A percentile compares a stretch with the other conserved stretches of the same genome.
Conservation (phyloP, 495 filamentous ascomycete species). For the Podospora pseudopauciseta region DNA sequence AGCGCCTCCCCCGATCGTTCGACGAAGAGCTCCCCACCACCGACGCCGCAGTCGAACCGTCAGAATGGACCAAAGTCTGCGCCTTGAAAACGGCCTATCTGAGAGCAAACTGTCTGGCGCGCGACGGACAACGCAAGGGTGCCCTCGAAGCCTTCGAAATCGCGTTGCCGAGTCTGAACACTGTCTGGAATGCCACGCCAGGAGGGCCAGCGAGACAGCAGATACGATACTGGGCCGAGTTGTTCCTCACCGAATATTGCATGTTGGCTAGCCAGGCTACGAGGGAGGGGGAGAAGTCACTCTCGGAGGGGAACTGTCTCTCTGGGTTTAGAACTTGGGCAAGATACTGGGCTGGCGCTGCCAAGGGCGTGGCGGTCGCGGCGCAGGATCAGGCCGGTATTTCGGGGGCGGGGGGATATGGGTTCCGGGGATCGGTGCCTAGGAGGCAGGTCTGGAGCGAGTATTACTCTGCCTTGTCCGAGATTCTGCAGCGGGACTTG, state of each 20-base stretch:
- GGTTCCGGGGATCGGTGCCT: slow-evolving; percentile 46
- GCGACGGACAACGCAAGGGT: slow-evolving; percentile 48
- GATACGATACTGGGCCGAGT: slow-evolving; percentile 72
- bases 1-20: slow-evolving; percentile 60
- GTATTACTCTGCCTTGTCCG: slow-evolving; percentile 73
- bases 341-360: slow-evolving; percentile 51
- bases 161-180: slow-evolving; percentile 55
- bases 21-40: slow-evolving; percentile 44
- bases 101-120: slow-evolving; percentile 65
- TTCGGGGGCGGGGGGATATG: slow-evolving; percentile 42
- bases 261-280: slow-evolving; percentile 58
- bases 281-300: slow-evolving; percentile 40
- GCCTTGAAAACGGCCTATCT: slow-evolving; percentile 73
- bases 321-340: slow-evolving; percentile 60
- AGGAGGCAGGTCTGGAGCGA: slow-evolving; percentile 68
- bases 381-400: not conserved
- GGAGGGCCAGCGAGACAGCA: slow-evolving; percentile 50
- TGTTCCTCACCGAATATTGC: slow-evolving; percentile 68
- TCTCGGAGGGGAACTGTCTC: slow-evolving; percentile 49
- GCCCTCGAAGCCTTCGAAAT: slow-evolving; percentile 62
- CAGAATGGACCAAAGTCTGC: slow-evolving; percentile 76
- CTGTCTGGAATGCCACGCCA: slow-evolving; percentile 33
- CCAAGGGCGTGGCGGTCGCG: slow-evolving; percentile 22
- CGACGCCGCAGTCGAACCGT: slow-evolving; percentile 46
- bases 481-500: slow-evolving; percentile 53